Conservation (phyloP, 768 basidiomycete genomes). For the Daedaleopsis nitida region DNA sequence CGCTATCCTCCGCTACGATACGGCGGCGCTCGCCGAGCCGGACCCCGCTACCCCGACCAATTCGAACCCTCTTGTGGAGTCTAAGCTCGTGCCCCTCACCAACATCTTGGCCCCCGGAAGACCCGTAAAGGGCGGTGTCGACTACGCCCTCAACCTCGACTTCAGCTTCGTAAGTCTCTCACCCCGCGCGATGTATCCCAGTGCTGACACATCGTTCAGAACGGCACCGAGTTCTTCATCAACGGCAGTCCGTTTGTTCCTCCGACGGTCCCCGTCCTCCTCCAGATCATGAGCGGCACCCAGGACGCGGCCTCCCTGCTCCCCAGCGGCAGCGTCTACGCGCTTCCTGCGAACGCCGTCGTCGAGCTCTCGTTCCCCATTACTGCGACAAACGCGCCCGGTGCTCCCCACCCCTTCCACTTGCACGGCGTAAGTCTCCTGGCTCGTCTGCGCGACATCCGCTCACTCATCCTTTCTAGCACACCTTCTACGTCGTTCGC, state of each 20-base stretch:
- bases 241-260: conserved; percentile 34
- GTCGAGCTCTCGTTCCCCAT: conserved; percentile 41
- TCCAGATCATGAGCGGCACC: conserved; percentile 52
- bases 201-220: conserved; percentile 4
- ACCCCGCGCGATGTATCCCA: no score
- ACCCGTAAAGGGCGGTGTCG: conserved; percentile 21
- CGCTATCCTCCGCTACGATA: conserved; percentile 54
- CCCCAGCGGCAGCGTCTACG: conserved; percentile 44
- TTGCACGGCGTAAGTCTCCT: conserved; percentile 40
- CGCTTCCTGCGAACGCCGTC: conserved; percentile 46
- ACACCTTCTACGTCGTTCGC: conserved; percentile 42
- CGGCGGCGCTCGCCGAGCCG: conserved; percentile 48
- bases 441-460: neutral
- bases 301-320: conserved; percentile 41
- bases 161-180: conserved; percentile 23
- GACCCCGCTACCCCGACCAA: conserved; percentile 31
- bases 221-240: conserved; percentile 32
- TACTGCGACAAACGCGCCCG: conserved; percentile 40
- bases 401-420: conserved; percentile 45
- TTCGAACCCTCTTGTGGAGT: conserved; percentile 39
- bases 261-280: conserved; percentile 48
- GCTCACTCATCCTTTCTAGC: conserved; percentile 26
- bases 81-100: conserved; percentile 39
- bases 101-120: conserved; percentile 23
- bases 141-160: conserved; percentile 18